Evolutionary conservation across 306 rosid species (phyloP), one percentile per base, ranked within the genome.

Genomic region (Ammopiptanthus mongolicus): DNA sequence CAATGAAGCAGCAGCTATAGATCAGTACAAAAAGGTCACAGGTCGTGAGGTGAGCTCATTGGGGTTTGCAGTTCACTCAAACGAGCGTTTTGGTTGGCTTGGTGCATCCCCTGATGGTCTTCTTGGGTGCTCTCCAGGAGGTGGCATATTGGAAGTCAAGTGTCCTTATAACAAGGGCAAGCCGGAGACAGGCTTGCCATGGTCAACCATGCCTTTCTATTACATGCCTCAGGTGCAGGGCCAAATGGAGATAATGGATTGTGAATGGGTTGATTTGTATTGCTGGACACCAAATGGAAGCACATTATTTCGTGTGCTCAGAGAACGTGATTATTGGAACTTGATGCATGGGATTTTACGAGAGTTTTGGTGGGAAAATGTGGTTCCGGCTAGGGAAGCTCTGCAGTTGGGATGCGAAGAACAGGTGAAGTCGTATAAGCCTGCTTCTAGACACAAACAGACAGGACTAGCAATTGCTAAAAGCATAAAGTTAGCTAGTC

Each of bases 141-240:
- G 86, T 15, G 99, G 92, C 66, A 78, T 95, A 69, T 84, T 95
- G 80, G 99, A 95, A 78, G 99, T 95, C 1, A 95, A 95, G 69
- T 95, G 99, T 85, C 98, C 99, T 17, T 95, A 85, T 77, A 95
- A 95, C 87, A 95, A 92, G 84, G 98, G 99, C 8, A 95, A 90
- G 84, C 98, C 99, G 0, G 97, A 92, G 86, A 78, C 65, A 22
- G 99, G 87, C 33, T 84, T 89, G 47, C 99, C 99, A 4, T 95
- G 98, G 97, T 79, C 93, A 17, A 79, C 79, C 0, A 65, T 95
- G 90, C 99, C 99, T 17, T 95, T 88, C 86, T 95, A 95, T 77
- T 95, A 95, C 89, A 89, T 95, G 97, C 99, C 99, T 74, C 99
- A 95, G 57, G 90, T 95, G 64, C 99, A 95, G 64, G 99, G 98